These are phyloP conservation scores for Aphelidium insulamus DNA, from an alignment of 371 early-diverging fungal species.

Conservation along the genomic window DNA sequence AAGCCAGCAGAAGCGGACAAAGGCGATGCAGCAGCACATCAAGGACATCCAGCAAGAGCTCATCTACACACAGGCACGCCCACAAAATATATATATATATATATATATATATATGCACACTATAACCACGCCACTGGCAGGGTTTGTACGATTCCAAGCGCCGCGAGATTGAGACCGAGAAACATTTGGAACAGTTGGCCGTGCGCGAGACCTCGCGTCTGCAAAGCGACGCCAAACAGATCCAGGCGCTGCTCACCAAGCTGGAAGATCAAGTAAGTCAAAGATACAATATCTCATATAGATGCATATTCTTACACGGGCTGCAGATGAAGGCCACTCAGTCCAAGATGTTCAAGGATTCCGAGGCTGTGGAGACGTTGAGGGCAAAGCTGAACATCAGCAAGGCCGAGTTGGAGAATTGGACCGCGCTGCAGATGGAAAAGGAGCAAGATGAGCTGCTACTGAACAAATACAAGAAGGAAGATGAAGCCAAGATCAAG, in stretches of 20 bases:
- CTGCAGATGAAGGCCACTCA: conserved; percentile 17
- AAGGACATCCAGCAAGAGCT: conserved; percentile 25
- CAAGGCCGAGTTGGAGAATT: conserved; percentile 23
- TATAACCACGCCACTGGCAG: background rate
- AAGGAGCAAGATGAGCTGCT: conserved; percentile 29
- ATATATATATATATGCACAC: background rate
- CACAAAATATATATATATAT: too few species aligned
- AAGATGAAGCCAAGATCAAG: conserved; percentile 21
- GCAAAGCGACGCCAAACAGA: conserved; percentile 14
- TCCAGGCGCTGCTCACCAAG: conserved; percentile 15
- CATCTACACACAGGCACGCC: conserved; percentile 15
- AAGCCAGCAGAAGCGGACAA: too few species aligned
- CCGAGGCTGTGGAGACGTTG: conserved; percentile 19
- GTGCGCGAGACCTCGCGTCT: conserved; percentile 21
- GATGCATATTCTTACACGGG: background rate
- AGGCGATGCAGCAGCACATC: conserved; percentile 18
- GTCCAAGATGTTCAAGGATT: conserved; percentile 20
- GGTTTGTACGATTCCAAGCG: conserved; percentile 19
- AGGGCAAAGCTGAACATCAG: conserved; percentile 17
- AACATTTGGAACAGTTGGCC: conserved; percentile 24
- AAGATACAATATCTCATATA: too few species aligned
- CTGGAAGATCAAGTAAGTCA: conserved; percentile 17
- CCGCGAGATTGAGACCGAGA: conserved; percentile 26
- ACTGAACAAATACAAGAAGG: conserved; percentile 21
- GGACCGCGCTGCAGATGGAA: conserved; percentile 24